phyloP scores from a whole-genome alignment of 2,329 filamentous ascomycete species.

The Aspergillus puulaauensis region DNA sequence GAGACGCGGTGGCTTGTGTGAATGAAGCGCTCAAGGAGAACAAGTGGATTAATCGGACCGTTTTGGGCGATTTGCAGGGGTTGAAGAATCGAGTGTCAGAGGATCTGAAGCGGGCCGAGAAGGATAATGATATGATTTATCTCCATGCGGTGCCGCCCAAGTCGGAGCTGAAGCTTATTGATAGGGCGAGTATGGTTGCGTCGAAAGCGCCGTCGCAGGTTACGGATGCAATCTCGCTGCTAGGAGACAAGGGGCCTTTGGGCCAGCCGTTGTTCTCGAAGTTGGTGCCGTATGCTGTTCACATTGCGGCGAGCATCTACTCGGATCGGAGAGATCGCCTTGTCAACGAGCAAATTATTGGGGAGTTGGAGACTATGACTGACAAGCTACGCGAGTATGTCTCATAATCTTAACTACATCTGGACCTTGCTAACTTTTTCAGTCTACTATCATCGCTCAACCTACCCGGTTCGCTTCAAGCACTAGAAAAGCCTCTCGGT shows the following conservation, averaged over 20 bases:
- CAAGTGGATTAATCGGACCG: conserved; percentile 75
- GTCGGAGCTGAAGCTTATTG: conserved; percentile 79
- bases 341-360: conserved; percentile 83
- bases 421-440: conserved; percentile 14
- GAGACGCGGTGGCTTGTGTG: conserved; percentile 78
- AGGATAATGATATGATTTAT: conserved; percentile 96
- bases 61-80: conserved; percentile 77
- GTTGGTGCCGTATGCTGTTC: conserved; percentile 91
- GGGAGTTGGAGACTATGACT: conserved; percentile 78
- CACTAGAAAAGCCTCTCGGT: conserved; percentile 89
- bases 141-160: conserved; percentile 82
- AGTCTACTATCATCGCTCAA: conserved; percentile 74
- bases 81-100: conserved; percentile 81
- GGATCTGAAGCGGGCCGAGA: conserved; percentile 87
- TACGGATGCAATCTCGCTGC: conserved; percentile 72
- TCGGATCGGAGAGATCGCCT: conserved; percentile 87
- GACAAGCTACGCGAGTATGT: conserved; percentile 70
- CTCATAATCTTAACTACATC: not conserved
- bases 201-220: conserved; percentile 79
- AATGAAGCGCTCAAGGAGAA: conserved; percentile 84
- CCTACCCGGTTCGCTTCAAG: conserved; percentile 87
- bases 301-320: conserved; percentile 93
- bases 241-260: conserved; percentile 78
- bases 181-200: conserved; percentile 84
- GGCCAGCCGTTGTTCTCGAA: conserved; percentile 85